phyloP scores from a whole-genome alignment of 257 asterid species.

The Nicotiana attenuata region DNA sequence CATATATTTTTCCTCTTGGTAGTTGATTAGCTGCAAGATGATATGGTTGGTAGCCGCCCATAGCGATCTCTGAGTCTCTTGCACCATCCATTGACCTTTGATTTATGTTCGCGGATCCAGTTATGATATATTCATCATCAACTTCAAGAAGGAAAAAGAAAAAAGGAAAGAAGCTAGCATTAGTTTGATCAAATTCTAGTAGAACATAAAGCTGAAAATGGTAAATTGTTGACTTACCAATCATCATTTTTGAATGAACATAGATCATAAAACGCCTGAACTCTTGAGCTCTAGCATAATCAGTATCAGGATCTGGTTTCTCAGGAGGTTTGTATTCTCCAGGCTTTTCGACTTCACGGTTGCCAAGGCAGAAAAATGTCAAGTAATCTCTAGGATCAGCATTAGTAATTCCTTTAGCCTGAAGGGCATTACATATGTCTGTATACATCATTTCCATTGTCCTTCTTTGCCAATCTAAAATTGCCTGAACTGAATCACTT shows the following conservation, averaged over 20 bases:
- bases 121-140: conserved; percentile 86
- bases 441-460: conserved; percentile 98
- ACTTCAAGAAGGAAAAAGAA: conserved; percentile 37
- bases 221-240: conserved; percentile 33
- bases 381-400: conserved; percentile 68
- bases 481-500: conserved; percentile 83
- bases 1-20: conserved; percentile 50
- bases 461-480: conserved; percentile 88
- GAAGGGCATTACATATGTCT: conserved; percentile 50
- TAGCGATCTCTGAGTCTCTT: conserved; percentile 83
- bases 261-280: conserved; percentile 93
- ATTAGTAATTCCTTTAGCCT: conserved; percentile 33
- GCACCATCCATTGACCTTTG: conserved; percentile 92
- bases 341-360: conserved; percentile 42
- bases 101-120: conserved; percentile 94
- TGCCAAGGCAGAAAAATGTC: conserved; percentile 88
- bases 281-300: conserved; percentile 71
- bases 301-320: conserved; percentile 54
- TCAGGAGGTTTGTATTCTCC: conserved; percentile 56
- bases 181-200: neutral
- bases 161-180: neutral
- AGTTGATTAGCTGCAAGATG: conserved; percentile 36
- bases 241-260: conserved; percentile 91
- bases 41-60: conserved; percentile 86
- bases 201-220: neutral